Conservation (phyloP, 108 stramenopile species). For the Stephanodiscus minutulus region DNA sequence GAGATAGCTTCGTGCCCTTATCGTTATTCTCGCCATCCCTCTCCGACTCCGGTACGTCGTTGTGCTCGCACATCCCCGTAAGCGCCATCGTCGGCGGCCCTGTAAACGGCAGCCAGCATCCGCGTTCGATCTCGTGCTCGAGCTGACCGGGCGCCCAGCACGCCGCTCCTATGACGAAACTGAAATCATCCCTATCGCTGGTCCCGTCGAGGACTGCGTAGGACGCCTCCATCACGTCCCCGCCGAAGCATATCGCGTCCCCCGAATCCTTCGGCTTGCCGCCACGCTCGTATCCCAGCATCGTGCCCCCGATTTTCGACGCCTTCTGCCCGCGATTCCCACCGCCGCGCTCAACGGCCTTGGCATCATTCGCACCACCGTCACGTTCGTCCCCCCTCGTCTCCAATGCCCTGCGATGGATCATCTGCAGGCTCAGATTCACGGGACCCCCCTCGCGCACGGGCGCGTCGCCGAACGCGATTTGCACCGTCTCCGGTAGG, state of each 20-base stretch:
- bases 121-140: slow-evolving; percentile 74
- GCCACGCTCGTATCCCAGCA: slow-evolving; percentile 44
- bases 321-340: not conserved
- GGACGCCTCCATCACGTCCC: slow-evolving; percentile 72
- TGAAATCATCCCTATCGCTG: slow-evolving; percentile 66
- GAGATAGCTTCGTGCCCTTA: slow-evolving; percentile 23
- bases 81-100: slow-evolving; percentile 73
- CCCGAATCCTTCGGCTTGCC: slow-evolving; percentile 33
- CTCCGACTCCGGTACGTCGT: slow-evolving; percentile 18
- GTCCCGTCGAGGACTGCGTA: slow-evolving; percentile 57
- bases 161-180: slow-evolving; percentile 79
- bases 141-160: slow-evolving; percentile 81
- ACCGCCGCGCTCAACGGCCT: not conserved
- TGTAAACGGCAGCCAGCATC: slow-evolving; percentile 78
- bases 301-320: slow-evolving; percentile 57
- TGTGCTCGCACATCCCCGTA: slow-evolving; percentile 68
- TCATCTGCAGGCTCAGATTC: slow-evolving; percentile 76
- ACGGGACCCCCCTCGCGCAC: slow-evolving; percentile 86
- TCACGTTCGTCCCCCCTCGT: slow-evolving; percentile 8
- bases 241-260: slow-evolving; percentile 63
- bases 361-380: not conserved
- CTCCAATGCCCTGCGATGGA: slow-evolving; percentile 45
- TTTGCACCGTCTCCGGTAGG: slow-evolving; percentile 45
- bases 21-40: not conserved
- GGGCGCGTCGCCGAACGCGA: slow-evolving; percentile 63